Evolutionary conservation across 345 rosid genomes (phyloP).

Genomic region (Salix exigua): DNA sequence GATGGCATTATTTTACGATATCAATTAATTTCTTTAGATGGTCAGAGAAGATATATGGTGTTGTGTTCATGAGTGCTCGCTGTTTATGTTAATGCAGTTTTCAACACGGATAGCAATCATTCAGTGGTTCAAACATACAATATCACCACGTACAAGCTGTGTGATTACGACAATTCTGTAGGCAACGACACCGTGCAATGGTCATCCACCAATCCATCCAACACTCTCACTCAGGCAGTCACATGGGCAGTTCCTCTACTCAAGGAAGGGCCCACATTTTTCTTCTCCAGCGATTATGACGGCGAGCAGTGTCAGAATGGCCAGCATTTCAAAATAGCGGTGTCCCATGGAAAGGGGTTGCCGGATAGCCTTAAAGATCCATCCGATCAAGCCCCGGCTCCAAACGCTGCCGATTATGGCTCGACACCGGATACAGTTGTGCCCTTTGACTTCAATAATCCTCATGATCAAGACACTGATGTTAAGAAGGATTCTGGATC

Average conservation of each 20-base stretch:
- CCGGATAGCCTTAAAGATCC: slow-evolving; percentile 49
- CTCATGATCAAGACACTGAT: slow-evolving; percentile 38
- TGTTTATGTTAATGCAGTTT: slow-evolving; percentile 43
- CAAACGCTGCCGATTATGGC: slow-evolving; percentile 47
- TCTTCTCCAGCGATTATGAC: slow-evolving; percentile 81
- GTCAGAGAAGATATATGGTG: not conserved
- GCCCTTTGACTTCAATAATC: slow-evolving; percentile 63
- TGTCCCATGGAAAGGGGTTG: slow-evolving; percentile 74
- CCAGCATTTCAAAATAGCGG: slow-evolving; percentile 63
- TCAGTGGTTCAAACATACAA: slow-evolving; percentile 86
- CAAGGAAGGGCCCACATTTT: slow-evolving; percentile 65
- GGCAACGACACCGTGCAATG: slow-evolving; percentile 56
- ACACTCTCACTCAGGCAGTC: slow-evolving; percentile 48
- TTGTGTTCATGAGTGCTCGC: not conserved
- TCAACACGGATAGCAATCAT: slow-evolving; percentile 87
- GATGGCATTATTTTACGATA: too few relatives aligned
- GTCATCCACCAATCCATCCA: slow-evolving; percentile 72
- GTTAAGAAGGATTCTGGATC: slow-evolving; percentile 27
- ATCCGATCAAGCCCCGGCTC: slow-evolving; percentile 54
- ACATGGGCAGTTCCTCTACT: slow-evolving; percentile 66
- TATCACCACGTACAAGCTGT: slow-evolving; percentile 56
- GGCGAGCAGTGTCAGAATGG: slow-evolving; percentile 83
- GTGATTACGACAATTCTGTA: slow-evolving; percentile 56
- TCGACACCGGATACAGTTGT: slow-evolving; percentile 72
- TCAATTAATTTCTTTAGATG: too few relatives aligned